Evolutionary conservation across 2,329 filamentous ascomycete species (phyloP), one percentile per base, ranked within the genome.

Genomic region (Chaetothyriales sp.): DNA sequence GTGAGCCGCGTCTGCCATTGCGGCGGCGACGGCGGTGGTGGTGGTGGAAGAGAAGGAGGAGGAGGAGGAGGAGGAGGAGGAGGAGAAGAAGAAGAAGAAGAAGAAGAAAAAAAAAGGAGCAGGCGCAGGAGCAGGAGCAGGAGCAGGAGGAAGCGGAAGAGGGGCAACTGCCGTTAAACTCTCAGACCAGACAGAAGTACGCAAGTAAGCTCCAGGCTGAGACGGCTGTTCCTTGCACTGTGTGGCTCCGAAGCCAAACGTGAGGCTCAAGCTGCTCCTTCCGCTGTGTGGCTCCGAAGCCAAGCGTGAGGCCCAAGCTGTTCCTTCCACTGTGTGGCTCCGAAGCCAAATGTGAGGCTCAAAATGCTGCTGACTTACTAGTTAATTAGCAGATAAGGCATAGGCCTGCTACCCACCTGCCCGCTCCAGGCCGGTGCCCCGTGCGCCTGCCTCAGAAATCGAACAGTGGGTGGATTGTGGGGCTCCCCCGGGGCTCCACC

Each of bases 1-100:
- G 65, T 84, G 78, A 56, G 82, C 59, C 37, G 64, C 59, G 51
- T 71, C 70, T 22, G 67, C 62, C 71, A 74, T 74, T 51, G 48
- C 33, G 45, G 18, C 18, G 28, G 33, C 19, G 10, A n/a, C n/a
- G n/a, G n/a, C n/a, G n/a, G 29, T 18, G 28, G 45, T 25, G 45
- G 25, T 13, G 33, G 33, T 5, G 33, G 33, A 10, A 13, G 9
- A 5, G 33, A 13, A 40, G 33, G 33, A 5, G 33, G 33, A 5
- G 33, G 10, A 15, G 33, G 33, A 40, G 33, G 10, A 40, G 9
- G 33, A 15, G 33, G 9, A 40, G 33, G 9, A 40, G 13, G 13
- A 40, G 10, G 33, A 40, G 33, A 40, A 15, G 33, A 15, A 15
- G 33, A 15, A 40, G 33, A 40, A 13, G 33, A 15, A 40, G 33